Base-by-base conservation (phyloP, 352 stramenopile genomes). In the Phytophthora sp. region DNA sequence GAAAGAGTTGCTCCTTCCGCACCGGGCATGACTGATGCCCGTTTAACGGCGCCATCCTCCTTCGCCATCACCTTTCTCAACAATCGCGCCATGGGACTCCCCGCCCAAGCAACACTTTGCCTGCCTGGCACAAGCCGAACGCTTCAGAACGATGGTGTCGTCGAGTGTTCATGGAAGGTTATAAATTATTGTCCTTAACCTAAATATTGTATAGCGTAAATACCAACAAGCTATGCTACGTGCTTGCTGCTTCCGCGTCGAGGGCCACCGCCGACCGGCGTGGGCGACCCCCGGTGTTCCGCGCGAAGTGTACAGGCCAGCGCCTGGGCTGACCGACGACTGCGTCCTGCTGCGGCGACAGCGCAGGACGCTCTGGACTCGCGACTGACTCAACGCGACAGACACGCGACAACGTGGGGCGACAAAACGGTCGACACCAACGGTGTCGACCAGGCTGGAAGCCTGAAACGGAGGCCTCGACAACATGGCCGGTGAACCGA, bases 161-260 rank as follows among this genome's bases (percentile, higher is more conserved):
- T 61, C 20, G 26, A 2, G 28, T 48, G 31, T 62, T 26, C 41
- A 54, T 42, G 44, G 6, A 44, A 42, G 50, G 37, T 32, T 27
- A 46, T 64, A 57, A 64, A 46, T 67, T 62, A 62, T 61, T 50
- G 17, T 60, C 37, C n/a, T 55, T 51, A 38, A 32, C 32, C 24
- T 61, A 58, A 51, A 34, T 67, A 67, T 51, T 57, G 50, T 67
- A 67, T 32, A 57, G 26, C 42, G 59, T 67, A 67, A 67, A 67
- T 67, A 67, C 42, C 50, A 62, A 51, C 51, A 62, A 62, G n/a
- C 50, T 41, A 30, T 52, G 12, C 41, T 43, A 51, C 35, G 21
- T 54, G 49, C 42, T 61, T 50, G 58, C 48, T 60, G 38, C 46
- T 52, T 57, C 17, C 13, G 24, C 34, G 52, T 48, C 35, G 15